Percentiles rank a stretch among this genome's conserved stretches.
Evolutionary conservation across 352 stramenopile species (phyloP).

Genomic region (Pythium angustatum): DNA sequence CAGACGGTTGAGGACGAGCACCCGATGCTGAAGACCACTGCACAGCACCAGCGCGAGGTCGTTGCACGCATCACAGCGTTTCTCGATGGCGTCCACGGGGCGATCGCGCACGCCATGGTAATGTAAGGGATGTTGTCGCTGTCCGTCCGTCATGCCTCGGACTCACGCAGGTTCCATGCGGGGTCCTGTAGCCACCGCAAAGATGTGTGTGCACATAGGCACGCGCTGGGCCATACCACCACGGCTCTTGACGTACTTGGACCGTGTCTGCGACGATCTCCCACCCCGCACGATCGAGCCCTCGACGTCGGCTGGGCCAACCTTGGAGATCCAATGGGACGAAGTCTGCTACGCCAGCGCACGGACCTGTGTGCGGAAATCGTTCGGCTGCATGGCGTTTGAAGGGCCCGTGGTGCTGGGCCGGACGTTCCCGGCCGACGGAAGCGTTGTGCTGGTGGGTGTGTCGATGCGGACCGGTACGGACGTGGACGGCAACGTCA

Average conservation of each 20-base stretch:
- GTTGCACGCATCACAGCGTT: not conserved
- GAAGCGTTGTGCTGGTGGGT: not conserved
- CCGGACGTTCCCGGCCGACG: not conserved
- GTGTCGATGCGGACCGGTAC: not conserved
- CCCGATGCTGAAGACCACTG: not conserved
- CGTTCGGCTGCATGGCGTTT: not conserved
- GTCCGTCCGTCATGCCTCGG: no score
- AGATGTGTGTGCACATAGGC: no score
- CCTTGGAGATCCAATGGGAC: no score
- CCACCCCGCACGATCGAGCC: not conserved
- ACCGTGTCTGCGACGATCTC: not conserved
- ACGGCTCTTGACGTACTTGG: not conserved
- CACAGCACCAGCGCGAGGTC: not conserved
- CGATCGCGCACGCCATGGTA: no score
- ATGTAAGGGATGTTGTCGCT: no score
- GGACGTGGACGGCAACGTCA: not conserved
- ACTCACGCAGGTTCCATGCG: no score
- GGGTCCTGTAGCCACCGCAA: no score
- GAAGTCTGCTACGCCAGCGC: not conserved
- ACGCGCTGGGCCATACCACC: no score
- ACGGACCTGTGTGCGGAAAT: not conserved
- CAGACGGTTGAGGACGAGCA: not conserved
- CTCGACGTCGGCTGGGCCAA: no score
- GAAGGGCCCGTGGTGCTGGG: not conserved
- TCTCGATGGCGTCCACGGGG: not conserved